phyloP scores from a whole-genome alignment of 108 stramenopile species.

The Aurantiochytrium sp. region DNA sequence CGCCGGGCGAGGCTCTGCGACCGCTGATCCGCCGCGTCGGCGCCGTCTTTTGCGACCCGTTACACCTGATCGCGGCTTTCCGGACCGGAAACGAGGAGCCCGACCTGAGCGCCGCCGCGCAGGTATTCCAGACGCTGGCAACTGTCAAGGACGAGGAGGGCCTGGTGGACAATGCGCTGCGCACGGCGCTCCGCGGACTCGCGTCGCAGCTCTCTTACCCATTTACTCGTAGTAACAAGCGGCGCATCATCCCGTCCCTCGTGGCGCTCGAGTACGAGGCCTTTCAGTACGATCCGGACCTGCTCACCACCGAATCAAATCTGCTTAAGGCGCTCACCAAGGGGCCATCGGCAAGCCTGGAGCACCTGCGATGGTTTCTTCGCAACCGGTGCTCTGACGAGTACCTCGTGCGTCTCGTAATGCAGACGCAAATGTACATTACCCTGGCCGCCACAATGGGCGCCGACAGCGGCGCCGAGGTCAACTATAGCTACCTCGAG shows the following conservation, averaged over 20 bases:
- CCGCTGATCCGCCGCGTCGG: background rate
- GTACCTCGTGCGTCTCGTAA: background rate
- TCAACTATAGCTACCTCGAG: background rate
- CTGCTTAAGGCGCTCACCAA: background rate
- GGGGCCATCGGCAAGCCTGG: background rate
- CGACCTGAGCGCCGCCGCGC: background rate
- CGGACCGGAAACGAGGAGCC: background rate
- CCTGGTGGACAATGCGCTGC: background rate
- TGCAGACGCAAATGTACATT: constrained; percentile 7
- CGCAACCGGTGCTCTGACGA: background rate
- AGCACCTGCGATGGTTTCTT: background rate
- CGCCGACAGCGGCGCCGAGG: background rate
- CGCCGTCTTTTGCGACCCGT: background rate
- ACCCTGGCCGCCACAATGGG: background rate
- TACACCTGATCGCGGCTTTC: background rate
- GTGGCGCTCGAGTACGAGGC: constrained; percentile 13
- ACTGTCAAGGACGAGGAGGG: background rate
- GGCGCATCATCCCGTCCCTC: background rate
- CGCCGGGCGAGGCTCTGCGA: background rate
- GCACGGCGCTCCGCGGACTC: background rate
- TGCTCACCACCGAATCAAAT: background rate
- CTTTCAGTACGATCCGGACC: background rate
- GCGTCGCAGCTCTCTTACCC: background rate
- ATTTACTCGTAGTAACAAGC: background rate
- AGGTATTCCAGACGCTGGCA: background rate